phyloP scores from a whole-genome alignment of 352 stramenopile species.

The Pythium insidiosum region DNA sequence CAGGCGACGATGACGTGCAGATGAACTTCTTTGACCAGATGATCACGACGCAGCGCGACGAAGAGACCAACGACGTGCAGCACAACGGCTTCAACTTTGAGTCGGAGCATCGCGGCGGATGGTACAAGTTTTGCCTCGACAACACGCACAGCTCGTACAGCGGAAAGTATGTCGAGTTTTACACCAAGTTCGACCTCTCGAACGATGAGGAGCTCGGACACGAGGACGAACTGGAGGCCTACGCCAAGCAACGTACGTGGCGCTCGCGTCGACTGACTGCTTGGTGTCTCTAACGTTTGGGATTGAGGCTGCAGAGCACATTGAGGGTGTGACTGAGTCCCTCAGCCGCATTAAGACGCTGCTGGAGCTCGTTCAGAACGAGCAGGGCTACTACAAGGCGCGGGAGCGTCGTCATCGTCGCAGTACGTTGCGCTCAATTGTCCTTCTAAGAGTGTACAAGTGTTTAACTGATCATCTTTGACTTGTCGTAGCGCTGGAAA shows the following conservation, averaged over 20 bases:
- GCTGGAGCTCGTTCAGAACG: constrained; percentile 63
- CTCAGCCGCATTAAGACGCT: constrained; percentile 50
- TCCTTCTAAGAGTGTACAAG: not conserved
- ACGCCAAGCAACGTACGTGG: constrained; percentile 51
- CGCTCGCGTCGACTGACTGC: not conserved
- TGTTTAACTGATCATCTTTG: not conserved
- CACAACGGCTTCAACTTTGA: constrained; percentile 86
- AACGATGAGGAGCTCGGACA: constrained; percentile 66
- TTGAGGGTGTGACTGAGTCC: constrained; percentile 53
- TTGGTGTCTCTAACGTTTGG: not conserved
- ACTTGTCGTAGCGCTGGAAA: constrained; percentile 39
- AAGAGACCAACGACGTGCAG: constrained; percentile 70
- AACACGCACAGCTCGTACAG: constrained; percentile 62
- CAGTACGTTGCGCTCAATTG: no score
- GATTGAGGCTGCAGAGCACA: constrained; percentile 37
- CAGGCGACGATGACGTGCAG: constrained; percentile 27
- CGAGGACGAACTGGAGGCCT: constrained; percentile 64
- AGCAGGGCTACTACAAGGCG: constrained; percentile 72
- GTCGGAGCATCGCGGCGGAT: constrained; percentile 73
- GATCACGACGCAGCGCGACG: constrained; percentile 47
- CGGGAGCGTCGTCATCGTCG: constrained; percentile 61
- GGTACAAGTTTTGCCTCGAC: constrained; percentile 82
- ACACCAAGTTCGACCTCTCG: constrained; percentile 72
- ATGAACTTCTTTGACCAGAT: constrained; percentile 79
- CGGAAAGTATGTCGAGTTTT: constrained; percentile 71